Evolutionary conservation across 768 basidiomycete species (phyloP).

Genomic region (Pleurotus ostreatus): DNA sequence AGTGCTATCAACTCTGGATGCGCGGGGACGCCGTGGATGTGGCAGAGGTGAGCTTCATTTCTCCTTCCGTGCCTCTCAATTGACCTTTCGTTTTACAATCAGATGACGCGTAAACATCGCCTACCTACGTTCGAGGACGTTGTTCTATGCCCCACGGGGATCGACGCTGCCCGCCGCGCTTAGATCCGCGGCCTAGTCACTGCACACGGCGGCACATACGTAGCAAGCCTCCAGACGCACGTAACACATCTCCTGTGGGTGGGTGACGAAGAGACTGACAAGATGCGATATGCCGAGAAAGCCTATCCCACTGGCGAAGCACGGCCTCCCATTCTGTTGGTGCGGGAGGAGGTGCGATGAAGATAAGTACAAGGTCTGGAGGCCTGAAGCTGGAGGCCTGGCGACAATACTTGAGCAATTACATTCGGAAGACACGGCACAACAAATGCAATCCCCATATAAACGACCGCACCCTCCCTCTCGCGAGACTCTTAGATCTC

Average conservation of each 20-base stretch:
- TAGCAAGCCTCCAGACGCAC: constrained; percentile 69
- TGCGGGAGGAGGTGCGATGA: constrained; percentile 87
- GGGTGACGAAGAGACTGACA: constrained; percentile 62
- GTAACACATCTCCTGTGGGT: constrained; percentile 87
- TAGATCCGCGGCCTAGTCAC: constrained; percentile 61
- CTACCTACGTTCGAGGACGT: constrained; percentile 73
- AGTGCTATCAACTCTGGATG: constrained; percentile 71
- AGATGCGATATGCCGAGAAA: constrained; percentile 75
- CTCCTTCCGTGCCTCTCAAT: neutral
- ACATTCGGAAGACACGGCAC: too few species aligned
- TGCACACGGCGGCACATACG: constrained; percentile 60
- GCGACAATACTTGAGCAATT: neutral
- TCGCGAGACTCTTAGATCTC: constrained; percentile 74
- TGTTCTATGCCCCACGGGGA: constrained; percentile 70
- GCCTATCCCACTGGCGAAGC: constrained; percentile 72
- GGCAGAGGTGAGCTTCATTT: constrained; percentile 31
- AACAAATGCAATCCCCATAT: too few species aligned
- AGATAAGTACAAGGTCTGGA: constrained; percentile 49
- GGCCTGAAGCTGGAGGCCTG: constrained; percentile 58
- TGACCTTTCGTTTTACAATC: constrained; percentile 21
- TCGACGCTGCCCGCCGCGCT: constrained; percentile 53
- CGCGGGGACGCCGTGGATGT: constrained; percentile 76
- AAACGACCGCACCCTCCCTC: constrained; percentile 71
- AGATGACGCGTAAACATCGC: constrained; percentile 54
- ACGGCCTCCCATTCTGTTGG: constrained; percentile 52